phyloP scores from a whole-genome alignment of 441 rosid genomes.

The Biscutella laevigata region DNA sequence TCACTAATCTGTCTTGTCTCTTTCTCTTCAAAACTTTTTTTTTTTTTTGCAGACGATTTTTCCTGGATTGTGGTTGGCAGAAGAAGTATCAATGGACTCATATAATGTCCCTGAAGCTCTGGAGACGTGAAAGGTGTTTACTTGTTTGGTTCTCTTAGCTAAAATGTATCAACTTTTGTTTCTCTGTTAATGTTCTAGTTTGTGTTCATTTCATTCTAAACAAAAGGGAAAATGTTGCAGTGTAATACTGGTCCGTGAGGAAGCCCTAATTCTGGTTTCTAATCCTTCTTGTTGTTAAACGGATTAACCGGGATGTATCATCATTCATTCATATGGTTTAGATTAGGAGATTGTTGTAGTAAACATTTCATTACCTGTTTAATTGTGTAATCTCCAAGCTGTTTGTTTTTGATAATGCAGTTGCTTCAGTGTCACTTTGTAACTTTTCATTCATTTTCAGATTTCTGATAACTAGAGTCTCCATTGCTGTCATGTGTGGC shows the following conservation, averaged over 20 bases:
- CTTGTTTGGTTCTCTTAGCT: no score
- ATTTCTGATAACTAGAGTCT: no score
- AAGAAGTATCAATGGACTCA: constrained; percentile 38
- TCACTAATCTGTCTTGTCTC: neutral
- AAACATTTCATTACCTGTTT: neutral
- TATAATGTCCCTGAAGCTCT: constrained; percentile 38
- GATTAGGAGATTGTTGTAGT: neutral
- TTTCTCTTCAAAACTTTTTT: no score
- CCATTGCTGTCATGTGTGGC: no score
- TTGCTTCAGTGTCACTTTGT: no score
- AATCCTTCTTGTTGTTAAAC: neutral
- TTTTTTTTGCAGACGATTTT: constrained; percentile 34
- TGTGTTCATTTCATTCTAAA: constrained; percentile 9
- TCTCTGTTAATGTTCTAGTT: neutral
- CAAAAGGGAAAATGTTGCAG: no score
- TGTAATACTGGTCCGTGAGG: constrained; percentile 12
- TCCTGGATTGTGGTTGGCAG: constrained; percentile 48
- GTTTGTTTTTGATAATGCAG: neutral
- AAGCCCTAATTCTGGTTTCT: neutral
- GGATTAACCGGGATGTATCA: neutral
- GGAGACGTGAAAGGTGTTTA: constrained; percentile 29
- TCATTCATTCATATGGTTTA: neutral
- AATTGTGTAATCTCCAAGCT: constrained; percentile 16
- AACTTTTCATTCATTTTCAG: no score
- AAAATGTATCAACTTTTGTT: constrained; percentile 10